Base-by-base conservation (phyloP, 768 basidiomycete species). In the Leccinum ochraceum region DNA sequence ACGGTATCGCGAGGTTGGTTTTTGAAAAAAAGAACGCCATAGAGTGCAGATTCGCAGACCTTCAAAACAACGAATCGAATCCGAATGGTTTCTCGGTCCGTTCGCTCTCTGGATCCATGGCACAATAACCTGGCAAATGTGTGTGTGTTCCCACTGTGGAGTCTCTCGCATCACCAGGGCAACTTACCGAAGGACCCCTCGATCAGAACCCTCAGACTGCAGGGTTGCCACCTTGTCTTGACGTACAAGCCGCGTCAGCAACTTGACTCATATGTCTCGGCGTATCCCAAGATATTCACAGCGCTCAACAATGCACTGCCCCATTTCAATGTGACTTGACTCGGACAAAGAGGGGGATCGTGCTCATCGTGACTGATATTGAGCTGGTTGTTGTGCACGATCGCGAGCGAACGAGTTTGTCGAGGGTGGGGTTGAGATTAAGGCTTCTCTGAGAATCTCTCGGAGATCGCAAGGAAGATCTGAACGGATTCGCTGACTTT, bases 161-260 rank as follows among this genome's bases (percentile, higher is more conserved):
- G 56, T 39, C 53, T 57, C 34, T 30, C 36, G 34, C 54, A 58
- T 6, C 44, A 8, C 50, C 51, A 53, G 46, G 44, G 44, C 22
- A 28, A 57, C 51, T 42, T 54, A 54, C 48, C 56, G 52, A 46
- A 37, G 24, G 36, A 51, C 48, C 53, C n/a, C 54, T 50, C 22
- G 53, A 66, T 53, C 64, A 30, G 55, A 17, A 26, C 30, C 67
- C 62, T 67, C 66, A 67, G 46, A 48, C n/a, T 20, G 20, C 20
- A 69, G 65, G 67, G 64, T 54, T 59, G 49, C 51, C 24, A 54
- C 30, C 44, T 20, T 53, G 24, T 16, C 14, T 16, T 24, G 49
- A 53, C n/a, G 53, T 53, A 60, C 68, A 58, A 60, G 49, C 59
- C 28, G 57, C 48, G 69, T 69, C 69, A 69, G 67, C 68, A 66